phyloP scores from a whole-genome alignment of 257 asterid genomes.

The Cinchona pubescens region DNA sequence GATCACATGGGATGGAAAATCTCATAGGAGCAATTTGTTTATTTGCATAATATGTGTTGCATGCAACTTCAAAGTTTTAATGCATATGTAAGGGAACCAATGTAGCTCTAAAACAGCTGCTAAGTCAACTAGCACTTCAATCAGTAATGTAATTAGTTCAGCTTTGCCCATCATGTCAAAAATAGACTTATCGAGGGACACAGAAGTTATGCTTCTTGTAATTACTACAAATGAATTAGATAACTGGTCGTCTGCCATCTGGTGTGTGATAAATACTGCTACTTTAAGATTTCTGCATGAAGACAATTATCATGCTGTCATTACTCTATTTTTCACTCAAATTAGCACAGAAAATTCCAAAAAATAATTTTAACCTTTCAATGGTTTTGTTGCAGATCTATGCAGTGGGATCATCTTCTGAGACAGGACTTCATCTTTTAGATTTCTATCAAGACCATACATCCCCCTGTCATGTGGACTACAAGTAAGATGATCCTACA shows the following conservation, averaged over 20 bases:
- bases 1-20: no score
- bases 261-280: no score
- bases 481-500: constrained; percentile 43
- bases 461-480: constrained; percentile 79
- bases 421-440: constrained; percentile 71
- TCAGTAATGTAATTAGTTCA: no score
- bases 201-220: no score
- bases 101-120: no score
- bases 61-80: neutral
- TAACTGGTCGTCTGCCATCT: no score
- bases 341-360: constrained; percentile 3
- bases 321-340: constrained; percentile 4
- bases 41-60: neutral
- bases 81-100: neutral
- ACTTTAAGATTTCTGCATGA: no score
- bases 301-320: neutral
- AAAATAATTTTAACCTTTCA: neutral
- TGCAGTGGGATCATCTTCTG: constrained; percentile 71
- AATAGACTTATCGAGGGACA: no score
- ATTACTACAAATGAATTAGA: no score
- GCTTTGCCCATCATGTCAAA: no score
- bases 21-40: neutral
- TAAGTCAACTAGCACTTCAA: no score
- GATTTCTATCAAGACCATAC: constrained; percentile 77
- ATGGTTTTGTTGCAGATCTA: constrained; percentile 54